A percentile compares a stretch with the other conserved stretches of the same genome.
phyloP scores from a whole-genome alignment of 352 stramenopile genomes.

The Phytophthora hibernalis region DNA sequence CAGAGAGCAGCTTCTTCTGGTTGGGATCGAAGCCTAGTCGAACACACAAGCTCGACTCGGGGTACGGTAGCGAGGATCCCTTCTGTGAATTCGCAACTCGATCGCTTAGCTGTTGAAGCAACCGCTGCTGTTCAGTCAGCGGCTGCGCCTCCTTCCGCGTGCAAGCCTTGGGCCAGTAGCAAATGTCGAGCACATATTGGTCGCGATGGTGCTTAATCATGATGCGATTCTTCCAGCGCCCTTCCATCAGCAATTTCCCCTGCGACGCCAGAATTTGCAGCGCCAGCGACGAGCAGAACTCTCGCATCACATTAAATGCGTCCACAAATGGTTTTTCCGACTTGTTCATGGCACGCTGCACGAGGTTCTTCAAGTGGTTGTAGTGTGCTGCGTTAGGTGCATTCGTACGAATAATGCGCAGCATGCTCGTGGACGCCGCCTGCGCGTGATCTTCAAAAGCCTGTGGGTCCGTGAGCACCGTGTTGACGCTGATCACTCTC shows the following conservation, averaged over 20 bases:
- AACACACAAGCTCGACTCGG: constrained; percentile 75
- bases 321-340: constrained; percentile 81
- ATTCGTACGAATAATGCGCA: constrained; percentile 84
- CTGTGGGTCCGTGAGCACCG: constrained; percentile 65
- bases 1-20: constrained; percentile 67
- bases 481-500: constrained; percentile 85
- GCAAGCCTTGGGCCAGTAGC: constrained; percentile 84
- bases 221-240: constrained; percentile 82
- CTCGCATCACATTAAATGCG: constrained; percentile 82
- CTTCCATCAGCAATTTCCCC: constrained; percentile 79
- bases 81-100: constrained; percentile 30
- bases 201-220: constrained; percentile 83
- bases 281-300: constrained; percentile 83
- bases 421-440: constrained; percentile 62
- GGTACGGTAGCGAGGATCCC: constrained; percentile 47
- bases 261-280: constrained; percentile 81
- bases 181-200: constrained; percentile 80
- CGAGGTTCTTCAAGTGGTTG: constrained; percentile 85
- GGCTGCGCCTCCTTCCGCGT: constrained; percentile 58
- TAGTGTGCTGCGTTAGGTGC: constrained; percentile 76
- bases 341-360: constrained; percentile 89
- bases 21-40: constrained; percentile 67
- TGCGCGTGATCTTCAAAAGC: constrained; percentile 65
- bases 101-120: constrained; percentile 67
- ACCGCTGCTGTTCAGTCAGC: constrained; percentile 66